Conservation (phyloP, 179 eudicot species). For the Camellia oleifera region DNA sequence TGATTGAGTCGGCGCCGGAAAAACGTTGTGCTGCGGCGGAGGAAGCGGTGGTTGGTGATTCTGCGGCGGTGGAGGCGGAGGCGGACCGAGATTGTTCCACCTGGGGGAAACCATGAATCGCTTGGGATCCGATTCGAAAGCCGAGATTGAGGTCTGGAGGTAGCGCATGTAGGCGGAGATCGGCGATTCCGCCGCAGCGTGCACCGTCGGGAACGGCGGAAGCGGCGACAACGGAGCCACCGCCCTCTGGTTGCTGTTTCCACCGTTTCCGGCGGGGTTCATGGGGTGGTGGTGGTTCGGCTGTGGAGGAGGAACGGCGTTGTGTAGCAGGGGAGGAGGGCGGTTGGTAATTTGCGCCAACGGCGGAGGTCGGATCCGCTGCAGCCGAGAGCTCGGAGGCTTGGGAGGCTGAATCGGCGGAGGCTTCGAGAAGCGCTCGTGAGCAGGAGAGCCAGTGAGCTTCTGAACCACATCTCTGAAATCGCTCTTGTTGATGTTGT, state of each 20-base stretch:
- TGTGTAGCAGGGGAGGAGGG: conserved; percentile 39
- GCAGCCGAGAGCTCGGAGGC: conserved; percentile 70
- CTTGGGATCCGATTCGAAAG: conserved; percentile 24
- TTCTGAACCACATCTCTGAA: conserved; percentile 88
- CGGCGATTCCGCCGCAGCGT: conserved; percentile 81
- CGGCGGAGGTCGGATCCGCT: conserved; percentile 93
- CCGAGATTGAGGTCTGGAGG: conserved; percentile 36
- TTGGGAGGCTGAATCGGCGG: conserved; percentile 44
- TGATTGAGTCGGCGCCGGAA: conserved; percentile 14
- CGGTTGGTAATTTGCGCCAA: conserved; percentile 50
- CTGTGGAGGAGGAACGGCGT: neutral
- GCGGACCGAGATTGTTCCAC: conserved; percentile 23
- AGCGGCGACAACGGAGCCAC: conserved; percentile 52
- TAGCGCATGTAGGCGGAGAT: conserved; percentile 85
- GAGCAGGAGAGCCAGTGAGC: conserved; percentile 84
- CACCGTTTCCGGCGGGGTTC: neutral
- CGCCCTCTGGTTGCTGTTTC: conserved; percentile 7
- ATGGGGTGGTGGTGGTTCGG: neutral
- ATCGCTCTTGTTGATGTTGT: conserved; percentile 77
- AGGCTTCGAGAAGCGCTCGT: conserved; percentile 37
- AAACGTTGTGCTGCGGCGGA: conserved; percentile 14
- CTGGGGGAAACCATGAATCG: conserved; percentile 19
- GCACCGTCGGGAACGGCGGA: conserved; percentile 80
- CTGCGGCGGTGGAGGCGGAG: conserved; percentile 15
- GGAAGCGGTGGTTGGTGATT: conserved; percentile 13